Evolutionary conservation across 1,284 basidiomycete species (phyloP), one percentile per base, ranked within the genome.

Genomic region (Trametes sp.): DNA sequence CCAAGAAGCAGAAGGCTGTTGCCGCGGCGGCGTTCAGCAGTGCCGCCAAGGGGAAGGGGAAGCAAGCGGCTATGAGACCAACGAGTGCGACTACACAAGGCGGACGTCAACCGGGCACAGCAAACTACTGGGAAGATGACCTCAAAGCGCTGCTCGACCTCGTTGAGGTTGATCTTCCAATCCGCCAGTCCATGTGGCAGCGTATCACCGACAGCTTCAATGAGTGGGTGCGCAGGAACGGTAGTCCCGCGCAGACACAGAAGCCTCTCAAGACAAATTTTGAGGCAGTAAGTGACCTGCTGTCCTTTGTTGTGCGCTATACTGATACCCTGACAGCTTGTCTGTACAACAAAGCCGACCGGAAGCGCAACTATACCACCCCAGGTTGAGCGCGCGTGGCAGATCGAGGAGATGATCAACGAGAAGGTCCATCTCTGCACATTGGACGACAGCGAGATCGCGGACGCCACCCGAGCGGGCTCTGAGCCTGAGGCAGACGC

Each of bases 231-330:
- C 6, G 2, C 4, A 28, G 31, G n/a, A 58, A 51, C 19, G 49
- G 28, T 8, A 38, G 49, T 10, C 57, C 57, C 0, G 2, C 26
- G 10, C 48, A 49, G 1, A 24, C 21, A 6, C 19, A 41, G 5
- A 52, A 51, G 49, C 38, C 28, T 13, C 38, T 51, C 28, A 42
- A 51, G 21, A 42, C 46, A 5, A 51, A 58, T 28, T 58, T 16
- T 21, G 38, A 52, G 11, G 4, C 21, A 4, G 57, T 54, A 31
- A 52, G 50, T 29, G n/a, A n/a, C n/a, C n/a, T n/a, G n/a, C n/a
- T 49, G 6, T 33, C 11, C 11, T 33, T 33, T 33, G 5, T 33
- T 33, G 5, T 33, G 6, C 5, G 6, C 6, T 44, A 21, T 44
- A 11, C 31, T 5, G 6, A 33, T 33, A 6, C 31, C 11, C 31